phyloP scores from a whole-genome alignment of 768 basidiomycete genomes.

The Leccinellum luteum region DNA sequence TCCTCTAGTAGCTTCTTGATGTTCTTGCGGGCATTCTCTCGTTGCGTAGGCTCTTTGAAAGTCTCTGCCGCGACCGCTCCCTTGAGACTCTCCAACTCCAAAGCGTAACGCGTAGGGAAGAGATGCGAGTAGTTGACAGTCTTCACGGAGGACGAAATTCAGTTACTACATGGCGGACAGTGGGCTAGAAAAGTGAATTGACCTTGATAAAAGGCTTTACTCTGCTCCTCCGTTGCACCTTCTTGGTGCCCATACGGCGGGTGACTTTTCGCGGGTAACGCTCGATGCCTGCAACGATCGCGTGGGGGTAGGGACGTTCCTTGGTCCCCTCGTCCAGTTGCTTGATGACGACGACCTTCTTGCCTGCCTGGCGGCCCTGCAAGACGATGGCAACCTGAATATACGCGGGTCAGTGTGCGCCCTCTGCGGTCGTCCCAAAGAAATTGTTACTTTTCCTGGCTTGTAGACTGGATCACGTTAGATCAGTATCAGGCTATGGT shows the following conservation, averaged over 20 bases:
- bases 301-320: slow-evolving; percentile 95
- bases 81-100: slow-evolving; percentile 95
- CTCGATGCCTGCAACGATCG: slow-evolving; percentile 97
- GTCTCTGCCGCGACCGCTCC: slow-evolving; percentile 80
- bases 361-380: slow-evolving; percentile 98
- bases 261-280: slow-evolving; percentile 98
- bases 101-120: slow-evolving; percentile 98
- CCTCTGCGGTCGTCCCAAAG: not conserved
- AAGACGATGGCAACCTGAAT: slow-evolving; percentile 90
- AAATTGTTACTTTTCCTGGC: slow-evolving; percentile 74
- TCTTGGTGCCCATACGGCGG: slow-evolving; percentile 96
- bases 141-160: slow-evolving; percentile 36
- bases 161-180: not conserved
- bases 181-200: slow-evolving; percentile 22
- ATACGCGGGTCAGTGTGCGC: slow-evolving; percentile 2
- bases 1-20: slow-evolving; percentile 98
- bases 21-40: slow-evolving; percentile 92
- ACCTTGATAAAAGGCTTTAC: slow-evolving; percentile 99
- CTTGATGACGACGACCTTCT: slow-evolving; percentile 99
- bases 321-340: slow-evolving; percentile 97
- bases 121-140: slow-evolving; percentile 97
- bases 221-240: slow-evolving; percentile 86
- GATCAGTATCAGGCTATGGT: slow-evolving; percentile 11
- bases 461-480: slow-evolving; percentile 69
- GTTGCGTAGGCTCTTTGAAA: slow-evolving; percentile 96